Percentiles rank a stretch among this genome's conserved stretches.
Evolutionary conservation across 2,329 filamentous ascomycete genomes (phyloP).

Genomic region (Westerdykella sp.): DNA sequence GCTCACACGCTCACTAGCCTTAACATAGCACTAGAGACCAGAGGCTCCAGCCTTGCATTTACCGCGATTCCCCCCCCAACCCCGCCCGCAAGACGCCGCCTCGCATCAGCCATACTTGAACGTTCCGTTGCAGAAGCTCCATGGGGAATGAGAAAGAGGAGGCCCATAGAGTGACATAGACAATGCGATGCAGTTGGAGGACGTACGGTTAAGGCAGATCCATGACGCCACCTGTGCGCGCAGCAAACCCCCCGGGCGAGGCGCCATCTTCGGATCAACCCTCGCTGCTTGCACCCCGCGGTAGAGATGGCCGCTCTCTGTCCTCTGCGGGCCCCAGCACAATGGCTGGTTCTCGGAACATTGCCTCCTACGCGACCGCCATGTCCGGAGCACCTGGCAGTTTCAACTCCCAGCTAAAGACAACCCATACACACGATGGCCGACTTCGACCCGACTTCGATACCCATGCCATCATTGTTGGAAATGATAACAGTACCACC

Average conservation of each 20-base stretch:
- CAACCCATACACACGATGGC: conserved; percentile 59
- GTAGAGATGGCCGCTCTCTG: conserved; percentile 51
- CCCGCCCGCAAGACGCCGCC: conserved; percentile 8
- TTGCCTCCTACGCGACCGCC: conserved; percentile 60
- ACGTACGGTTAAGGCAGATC: conserved; percentile 35
- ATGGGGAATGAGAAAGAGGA: conserved; percentile 30
- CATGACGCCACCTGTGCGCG: conserved; percentile 40
- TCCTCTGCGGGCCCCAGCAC: conserved; percentile 46
- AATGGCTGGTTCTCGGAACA: conserved; percentile 57
- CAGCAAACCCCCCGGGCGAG: conserved; percentile 35
- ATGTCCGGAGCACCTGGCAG: conserved; percentile 61
- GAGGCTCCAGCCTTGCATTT: too few relatives aligned
- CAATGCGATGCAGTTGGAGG: conserved; percentile 34
- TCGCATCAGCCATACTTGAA: conserved; percentile 12
- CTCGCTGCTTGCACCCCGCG: conserved; percentile 40
- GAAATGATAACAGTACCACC: conserved; percentile 55
- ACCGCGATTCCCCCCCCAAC: background rate
- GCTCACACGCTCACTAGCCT: conserved; percentile 6
- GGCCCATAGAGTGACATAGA: conserved; percentile 19
- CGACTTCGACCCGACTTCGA: conserved; percentile 53
- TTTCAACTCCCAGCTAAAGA: conserved; percentile 83
- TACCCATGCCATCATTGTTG: conserved; percentile 46
- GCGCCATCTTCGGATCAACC: conserved; percentile 30
- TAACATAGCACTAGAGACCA: background rate
- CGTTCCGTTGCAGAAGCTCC: conserved; percentile 18